Percentiles rank a stretch among this genome's conserved stretches.
Evolutionary conservation across 2,329 filamentous ascomycete species (phyloP).

Genomic region (Penicillium sp.): DNA sequence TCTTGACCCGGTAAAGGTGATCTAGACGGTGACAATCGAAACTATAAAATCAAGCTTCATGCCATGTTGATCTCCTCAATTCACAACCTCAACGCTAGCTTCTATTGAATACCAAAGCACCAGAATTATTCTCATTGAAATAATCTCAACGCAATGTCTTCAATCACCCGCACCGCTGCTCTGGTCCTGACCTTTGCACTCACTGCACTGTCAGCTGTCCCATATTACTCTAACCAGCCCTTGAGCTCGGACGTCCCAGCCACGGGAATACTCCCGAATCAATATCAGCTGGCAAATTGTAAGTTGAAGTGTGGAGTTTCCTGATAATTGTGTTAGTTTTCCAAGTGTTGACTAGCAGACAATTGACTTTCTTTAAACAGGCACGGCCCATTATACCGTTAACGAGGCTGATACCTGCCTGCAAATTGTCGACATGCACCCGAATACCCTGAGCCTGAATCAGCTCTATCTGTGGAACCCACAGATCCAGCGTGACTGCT

Average conservation of each 20-base stretch:
- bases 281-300: not conserved
- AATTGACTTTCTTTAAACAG: not conserved
- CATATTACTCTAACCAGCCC: not conserved
- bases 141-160: not conserved
- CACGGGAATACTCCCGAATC: not conserved
- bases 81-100: not conserved
- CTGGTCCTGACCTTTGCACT: not conserved
- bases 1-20: not conserved
- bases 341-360: too few relatives aligned
- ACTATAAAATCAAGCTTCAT: not conserved
- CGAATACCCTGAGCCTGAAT: not conserved
- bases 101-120: not conserved
- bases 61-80: not conserved
- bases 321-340: not conserved
- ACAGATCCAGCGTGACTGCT: not conserved
- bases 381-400: not conserved
- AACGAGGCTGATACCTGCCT: not conserved
- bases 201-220: not conserved
- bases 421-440: not conserved
- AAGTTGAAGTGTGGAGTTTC: not conserved
- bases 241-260: not conserved
- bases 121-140: not conserved
- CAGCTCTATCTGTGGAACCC: not conserved
- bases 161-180: not conserved
- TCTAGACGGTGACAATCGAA: not conserved